Evolutionary conservation across 257 asterid species (phyloP).

Genomic region (Sherardia arvensis): DNA sequence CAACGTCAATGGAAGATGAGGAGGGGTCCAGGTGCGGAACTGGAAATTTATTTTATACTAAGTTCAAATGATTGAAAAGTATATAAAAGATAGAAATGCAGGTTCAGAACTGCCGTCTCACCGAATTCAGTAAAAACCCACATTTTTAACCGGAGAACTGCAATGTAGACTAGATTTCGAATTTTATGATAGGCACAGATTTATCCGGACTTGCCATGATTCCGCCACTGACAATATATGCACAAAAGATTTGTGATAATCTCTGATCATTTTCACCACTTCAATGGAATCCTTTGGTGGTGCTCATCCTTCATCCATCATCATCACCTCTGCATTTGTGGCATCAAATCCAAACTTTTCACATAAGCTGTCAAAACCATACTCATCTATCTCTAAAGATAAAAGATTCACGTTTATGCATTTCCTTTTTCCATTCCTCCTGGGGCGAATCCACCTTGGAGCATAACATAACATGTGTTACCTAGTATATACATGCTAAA

Average conservation of each 20-base stretch:
- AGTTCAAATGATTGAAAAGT: too few relatives aligned
- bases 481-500: too few relatives aligned
- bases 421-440: slow-evolving; percentile 22
- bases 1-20: neutral
- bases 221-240: slow-evolving; percentile 3
- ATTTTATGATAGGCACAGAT: too few relatives aligned
- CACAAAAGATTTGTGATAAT: slow-evolving; percentile 42
- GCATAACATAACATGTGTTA: too few relatives aligned
- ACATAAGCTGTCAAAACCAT: slow-evolving; percentile 16
- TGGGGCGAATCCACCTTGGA: too few relatives aligned
- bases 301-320: slow-evolving; percentile 67
- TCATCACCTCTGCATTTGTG: slow-evolving; percentile 24
- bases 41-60: too few relatives aligned
- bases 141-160: too few relatives aligned
- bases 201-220: too few relatives aligned
- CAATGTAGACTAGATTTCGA: too few relatives aligned
- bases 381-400: neutral
- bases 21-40: neutral
- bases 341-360: slow-evolving; percentile 77
- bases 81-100: too few relatives aligned
- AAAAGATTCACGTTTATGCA: neutral
- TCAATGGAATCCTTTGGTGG: slow-evolving; percentile 78
- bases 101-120: too few relatives aligned
- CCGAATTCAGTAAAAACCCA: too few relatives aligned
- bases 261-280: slow-evolving; percentile 50